Evolutionary conservation across 768 basidiomycete genomes (phyloP), one percentile per base, ranked within the genome.

Genomic region (Guyanaporus albipodus): DNA sequence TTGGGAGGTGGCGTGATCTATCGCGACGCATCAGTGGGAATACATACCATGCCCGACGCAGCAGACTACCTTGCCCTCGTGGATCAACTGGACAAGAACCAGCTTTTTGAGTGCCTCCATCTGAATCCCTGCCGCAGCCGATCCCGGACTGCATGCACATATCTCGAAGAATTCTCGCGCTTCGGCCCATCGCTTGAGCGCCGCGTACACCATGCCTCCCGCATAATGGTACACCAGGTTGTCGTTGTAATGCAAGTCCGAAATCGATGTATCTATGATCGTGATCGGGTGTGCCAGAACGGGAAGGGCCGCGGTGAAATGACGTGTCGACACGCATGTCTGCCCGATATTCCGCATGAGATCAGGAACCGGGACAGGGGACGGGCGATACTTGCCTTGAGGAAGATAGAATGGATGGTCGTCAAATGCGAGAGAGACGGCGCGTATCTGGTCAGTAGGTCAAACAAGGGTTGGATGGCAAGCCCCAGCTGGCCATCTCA

Each of bases 51-150:
- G 9, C 15, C 23, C 14, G 27, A 38, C 6, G 19, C 18, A 22
- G 10, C n/a, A 6, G 4, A 44, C 70, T 18, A 85, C 87, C 75
- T 83, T 81, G 15, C 92, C 92, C 42, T 79, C 74, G 18, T 77
- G 71, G 46, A 94, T 87, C 37, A 93, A 67, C 61, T 92, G 90
- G 6, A 91, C 78, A 5, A 94, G 71, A 18, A 77, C 68, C 38
- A 91, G 69, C 67, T 93, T 92, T 74, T 94, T 94, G 57, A 85
- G 69, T 0, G 91, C 91, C 59, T 93, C 91, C 56, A 92, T 65
- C 63, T 95, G 91, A 4, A 93, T 70, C 8, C 85, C 80, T 4
- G 80, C 75, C 0, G 81, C 78, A 32, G 66, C 73, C 9, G 62
- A 69, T 21, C 76, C 84, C 5, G 80, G 85, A 18, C 77, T 75